Conservation (phyloP, 2,329 filamentous ascomycete species). For the Dryadomyces quercivorus region DNA sequence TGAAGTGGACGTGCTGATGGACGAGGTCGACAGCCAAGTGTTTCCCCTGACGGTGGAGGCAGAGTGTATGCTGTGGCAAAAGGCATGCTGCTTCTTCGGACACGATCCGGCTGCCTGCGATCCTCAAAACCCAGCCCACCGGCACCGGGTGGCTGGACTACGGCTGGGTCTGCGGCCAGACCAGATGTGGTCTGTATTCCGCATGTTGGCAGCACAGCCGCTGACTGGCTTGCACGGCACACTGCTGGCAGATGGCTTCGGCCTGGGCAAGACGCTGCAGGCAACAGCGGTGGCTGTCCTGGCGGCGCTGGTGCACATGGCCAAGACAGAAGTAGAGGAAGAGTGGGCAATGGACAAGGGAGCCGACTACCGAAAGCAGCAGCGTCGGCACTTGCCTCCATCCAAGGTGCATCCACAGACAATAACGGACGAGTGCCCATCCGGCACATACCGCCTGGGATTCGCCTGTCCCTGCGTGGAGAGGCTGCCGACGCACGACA, state of each 20-base stretch:
- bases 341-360: neutral
- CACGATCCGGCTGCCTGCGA: neutral
- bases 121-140: neutral
- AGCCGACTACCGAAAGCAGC: neutral
- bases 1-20: neutral
- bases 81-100: neutral
- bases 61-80: neutral
- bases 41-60: neutral
- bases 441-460: neutral
- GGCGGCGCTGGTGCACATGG: neutral
- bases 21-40: neutral
- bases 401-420: neutral
- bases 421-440: neutral
- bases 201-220: neutral
- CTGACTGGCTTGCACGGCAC: neutral
- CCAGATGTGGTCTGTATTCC: constrained; percentile 1
- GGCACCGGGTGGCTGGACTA: neutral
- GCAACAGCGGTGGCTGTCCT: neutral
- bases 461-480: neutral
- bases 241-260: constrained; percentile 1
- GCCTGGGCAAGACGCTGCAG: constrained; percentile 1
- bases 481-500: neutral
- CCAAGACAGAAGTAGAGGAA: neutral
- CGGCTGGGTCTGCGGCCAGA: neutral
- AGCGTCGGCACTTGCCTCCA: neutral